Evolutionary conservation across 129 eudicot species (phyloP), one percentile per base, ranked within the genome.

Genomic region (Tagetes patula): DNA sequence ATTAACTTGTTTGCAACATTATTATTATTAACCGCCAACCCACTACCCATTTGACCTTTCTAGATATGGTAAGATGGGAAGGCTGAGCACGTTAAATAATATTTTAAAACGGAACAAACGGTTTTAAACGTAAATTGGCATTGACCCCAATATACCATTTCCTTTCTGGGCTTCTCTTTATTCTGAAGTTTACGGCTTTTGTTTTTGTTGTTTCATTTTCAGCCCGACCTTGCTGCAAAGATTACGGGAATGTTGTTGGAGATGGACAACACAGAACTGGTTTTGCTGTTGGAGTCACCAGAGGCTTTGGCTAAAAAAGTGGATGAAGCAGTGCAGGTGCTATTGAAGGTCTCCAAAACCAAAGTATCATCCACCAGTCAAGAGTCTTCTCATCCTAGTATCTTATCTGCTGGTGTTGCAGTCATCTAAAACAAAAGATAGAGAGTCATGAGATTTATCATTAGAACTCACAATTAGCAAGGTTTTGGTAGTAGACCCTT

Each of bases 211-310:
- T 41, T 64, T 6, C 31, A 5, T 14, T 77, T 77, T 84, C 87
- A 92, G 98, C 96, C 96, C 42, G 95, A 92, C 56, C 85, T 84
- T 40, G 96, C 85, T 52, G 88, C 84, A 69, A 92, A 92, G 87
- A 85, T 92, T 31, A 92, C 98, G 1, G 98, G 98, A 54, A 92
- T 92, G 98, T 75, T 92, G 37, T 49, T 92, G 82, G 98, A 92
- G 82, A 92, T 92, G 98, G 96, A 92, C 84, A 89, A 87, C 71
- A 65, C 89, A 2, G 96, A 92, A 62, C 71, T 92, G 62, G 81
- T 92, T 39, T 65, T 87, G 59, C 70, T 92, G 8, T 72, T 89
- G 76, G 92, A 92, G 78, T 89, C 98, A 72, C 89, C 89, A 6
- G 88, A 87, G 55, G 77, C 89, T 4, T 79, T 92, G 58, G 80